phyloP scores from a whole-genome alignment of 1,284 basidiomycete species.

The Exsudoporus floridanus region DNA sequence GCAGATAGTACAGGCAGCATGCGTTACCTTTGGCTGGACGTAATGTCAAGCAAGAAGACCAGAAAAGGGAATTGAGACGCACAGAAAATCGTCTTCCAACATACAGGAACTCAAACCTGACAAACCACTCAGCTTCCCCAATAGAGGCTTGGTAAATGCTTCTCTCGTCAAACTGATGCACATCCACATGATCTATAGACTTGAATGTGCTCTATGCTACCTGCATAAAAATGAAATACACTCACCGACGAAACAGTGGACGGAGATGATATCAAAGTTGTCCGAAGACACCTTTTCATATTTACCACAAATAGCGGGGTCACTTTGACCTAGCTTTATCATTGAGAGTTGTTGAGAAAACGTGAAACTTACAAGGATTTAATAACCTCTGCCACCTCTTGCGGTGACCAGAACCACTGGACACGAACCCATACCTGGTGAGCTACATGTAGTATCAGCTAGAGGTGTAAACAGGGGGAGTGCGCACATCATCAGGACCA shows the following conservation, averaged over 20 bases:
- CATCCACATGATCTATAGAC: conserved; percentile 22
- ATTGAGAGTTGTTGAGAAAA: not conserved
- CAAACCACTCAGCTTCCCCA: conserved; percentile 39
- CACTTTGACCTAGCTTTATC: conserved; percentile 28
- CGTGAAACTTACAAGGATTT: conserved; percentile 45
- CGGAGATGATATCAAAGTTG: conserved; percentile 43
- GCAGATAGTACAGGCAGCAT: conserved; percentile 40
- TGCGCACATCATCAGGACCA: conserved; percentile 15
- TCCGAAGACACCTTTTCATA: conserved; percentile 49
- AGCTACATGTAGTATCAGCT: not conserved
- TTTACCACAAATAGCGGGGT: conserved; percentile 36
- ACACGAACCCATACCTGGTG: conserved; percentile 47
- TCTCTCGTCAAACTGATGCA: conserved; percentile 38
- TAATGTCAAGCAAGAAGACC: not conserved
- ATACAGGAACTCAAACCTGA: conserved; percentile 42
- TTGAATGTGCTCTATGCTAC: not conserved
- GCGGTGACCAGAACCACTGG: conserved; percentile 49
- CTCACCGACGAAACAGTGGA: conserved; percentile 43
- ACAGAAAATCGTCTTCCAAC: conserved; percentile 36
- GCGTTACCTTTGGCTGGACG: conserved; percentile 38
- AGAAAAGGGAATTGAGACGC: conserved; percentile 4
- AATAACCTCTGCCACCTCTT: conserved; percentile 41
- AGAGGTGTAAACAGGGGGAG: not conserved
- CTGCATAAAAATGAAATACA: not conserved
- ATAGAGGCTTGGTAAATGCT: conserved; percentile 39